Conservation (phyloP, 2,329 filamentous ascomycete species). For the Stagonosporopsis cucurbitacearum region DNA sequence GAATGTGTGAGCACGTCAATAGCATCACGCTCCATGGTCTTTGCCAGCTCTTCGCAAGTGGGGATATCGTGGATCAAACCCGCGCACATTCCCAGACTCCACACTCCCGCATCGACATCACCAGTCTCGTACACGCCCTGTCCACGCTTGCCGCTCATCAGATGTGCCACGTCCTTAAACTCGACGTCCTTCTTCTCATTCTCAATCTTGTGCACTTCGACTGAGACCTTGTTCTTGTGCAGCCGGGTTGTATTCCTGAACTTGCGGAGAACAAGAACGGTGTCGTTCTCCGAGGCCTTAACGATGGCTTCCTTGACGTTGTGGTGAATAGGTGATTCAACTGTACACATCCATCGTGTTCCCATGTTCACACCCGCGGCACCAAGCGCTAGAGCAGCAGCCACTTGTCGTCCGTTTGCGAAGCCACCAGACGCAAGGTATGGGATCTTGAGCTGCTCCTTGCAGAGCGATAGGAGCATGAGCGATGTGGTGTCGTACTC, state of each 20-base stretch:
- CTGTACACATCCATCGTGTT: slow-evolving; percentile 38
- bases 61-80: slow-evolving; percentile 65
- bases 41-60: slow-evolving; percentile 47
- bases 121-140: slow-evolving; percentile 36
- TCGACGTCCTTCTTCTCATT: slow-evolving; percentile 34
- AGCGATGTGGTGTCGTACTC: slow-evolving; percentile 62
- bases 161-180: slow-evolving; percentile 37
- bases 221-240: slow-evolving; percentile 36
- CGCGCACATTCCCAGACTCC: slow-evolving; percentile 90
- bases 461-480: slow-evolving; percentile 45
- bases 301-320: slow-evolving; percentile 39
- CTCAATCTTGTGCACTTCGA: slow-evolving; percentile 36
- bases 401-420: slow-evolving; percentile 34
- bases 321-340: slow-evolving; percentile 35
- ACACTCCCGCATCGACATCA: slow-evolving; percentile 39
- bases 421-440: slow-evolving; percentile 39
- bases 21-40: slow-evolving; percentile 38
- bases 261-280: slow-evolving; percentile 35
- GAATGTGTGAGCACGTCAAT: slow-evolving; percentile 30
- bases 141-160: slow-evolving; percentile 38
- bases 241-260: slow-evolving; percentile 36
- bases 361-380: slow-evolving; percentile 39
- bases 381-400: slow-evolving; percentile 36
- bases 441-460: slow-evolving; percentile 37
- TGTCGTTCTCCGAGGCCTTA: slow-evolving; percentile 32